Evolutionary conservation across 176 grass and related monocot genomes (phyloP), one percentile per base, ranked within the genome.

Genomic region (Carex myosuroides): DNA sequence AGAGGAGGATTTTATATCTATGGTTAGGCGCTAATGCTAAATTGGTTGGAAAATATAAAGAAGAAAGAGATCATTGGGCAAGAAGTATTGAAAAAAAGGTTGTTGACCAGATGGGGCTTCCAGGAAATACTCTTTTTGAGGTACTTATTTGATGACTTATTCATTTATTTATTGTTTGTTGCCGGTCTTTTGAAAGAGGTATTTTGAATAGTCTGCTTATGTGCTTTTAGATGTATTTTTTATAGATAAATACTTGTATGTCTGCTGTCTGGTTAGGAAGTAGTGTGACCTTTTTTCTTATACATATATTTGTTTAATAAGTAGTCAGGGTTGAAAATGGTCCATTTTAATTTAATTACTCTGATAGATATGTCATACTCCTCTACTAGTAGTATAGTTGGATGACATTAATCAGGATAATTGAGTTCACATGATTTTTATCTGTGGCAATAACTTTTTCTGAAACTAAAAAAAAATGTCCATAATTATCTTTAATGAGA

Each of bases 51-150:
- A 74, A 61, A 46, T 56, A 82, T 1, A 68, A 68, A 85, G 79
- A 79, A 68, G 83, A 85, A 61, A 78, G 14, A 13, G 70, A 87
- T 85, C 4, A 22, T 63, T 82, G 83, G 55, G 64, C 61, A 5
- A 65, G 26, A 18, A 82, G 61, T 29, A 71, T 85, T 39, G 83
- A 76, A 13, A 53, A 73, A 6, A 83, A 88, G 9, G 62, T 91
- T 85, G n/a, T 85, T 78, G 78, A 69, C 53, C 66, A 57, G 30
- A 91, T 88, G 83, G 58, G 37, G 37, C 68, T 85, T 70, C 68
- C 89, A n/a, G 46, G 33, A 42, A 73, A 88, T 85, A 91, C 69
- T 83, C 77, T 85, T 69, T 52, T 91, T 71, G 73, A 88, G 89
- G 89, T 91, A 91, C 73, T 60, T 82, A 50, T 82, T 81, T 82